Evolutionary conservation across 2,329 filamentous ascomycete species (phyloP).

Genomic region (Metarhizium album): DNA sequence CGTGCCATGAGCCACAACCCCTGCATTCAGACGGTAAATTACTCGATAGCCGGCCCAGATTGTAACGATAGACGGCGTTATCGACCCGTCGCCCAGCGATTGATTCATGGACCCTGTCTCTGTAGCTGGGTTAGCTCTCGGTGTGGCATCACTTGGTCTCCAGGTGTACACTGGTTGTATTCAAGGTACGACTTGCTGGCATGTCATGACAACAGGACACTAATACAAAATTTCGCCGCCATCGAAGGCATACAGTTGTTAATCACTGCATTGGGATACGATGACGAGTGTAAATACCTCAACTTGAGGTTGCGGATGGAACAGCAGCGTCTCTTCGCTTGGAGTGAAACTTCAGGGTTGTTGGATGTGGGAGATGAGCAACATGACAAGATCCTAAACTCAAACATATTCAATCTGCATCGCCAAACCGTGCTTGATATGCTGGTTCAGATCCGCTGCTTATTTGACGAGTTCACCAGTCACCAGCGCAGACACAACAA

Average conservation of each 20-base stretch:
- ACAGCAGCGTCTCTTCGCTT: conserved; percentile 37
- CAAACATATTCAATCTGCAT: conserved; percentile 37
- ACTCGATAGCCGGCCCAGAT: background rate
- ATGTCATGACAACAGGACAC: background rate
- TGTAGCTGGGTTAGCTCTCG: conserved; percentile 29
- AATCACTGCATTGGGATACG: conserved; percentile 34
- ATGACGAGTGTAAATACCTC: conserved; percentile 37
- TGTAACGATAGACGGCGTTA: background rate
- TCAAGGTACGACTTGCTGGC: conserved; percentile 21
- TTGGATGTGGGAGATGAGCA: conserved; percentile 32
- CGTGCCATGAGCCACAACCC: background rate
- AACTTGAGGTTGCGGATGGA: conserved; percentile 38
- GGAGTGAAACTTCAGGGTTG: conserved; percentile 38
- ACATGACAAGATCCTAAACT: conserved; percentile 29
- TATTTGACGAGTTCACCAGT: conserved; percentile 35
- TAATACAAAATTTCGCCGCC: background rate
- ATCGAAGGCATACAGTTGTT: conserved; percentile 30
- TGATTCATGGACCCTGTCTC: conserved; percentile 36
- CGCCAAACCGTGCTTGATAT: conserved; percentile 38
- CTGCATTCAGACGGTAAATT: background rate
- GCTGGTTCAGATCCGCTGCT: conserved; percentile 33
- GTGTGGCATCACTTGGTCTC: conserved; percentile 33
- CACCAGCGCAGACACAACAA: conserved; percentile 28
- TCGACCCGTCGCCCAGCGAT: background rate
- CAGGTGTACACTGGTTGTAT: conserved; percentile 37